phyloP scores from a whole-genome alignment of 2,329 filamentous ascomycete genomes.

The Pseudogymnoascus sp. region DNA sequence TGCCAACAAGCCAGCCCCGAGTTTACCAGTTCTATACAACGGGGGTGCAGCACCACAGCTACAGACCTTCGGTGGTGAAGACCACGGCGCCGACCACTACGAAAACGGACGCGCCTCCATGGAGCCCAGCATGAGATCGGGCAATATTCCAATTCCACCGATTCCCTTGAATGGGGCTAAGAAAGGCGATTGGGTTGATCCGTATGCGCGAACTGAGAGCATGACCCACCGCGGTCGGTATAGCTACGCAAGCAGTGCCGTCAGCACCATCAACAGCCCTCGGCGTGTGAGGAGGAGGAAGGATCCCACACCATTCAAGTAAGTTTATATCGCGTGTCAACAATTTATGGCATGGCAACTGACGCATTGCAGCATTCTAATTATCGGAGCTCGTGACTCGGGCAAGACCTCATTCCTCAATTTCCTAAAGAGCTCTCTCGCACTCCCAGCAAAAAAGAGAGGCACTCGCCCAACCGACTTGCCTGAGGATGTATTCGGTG shows the following conservation, averaged over 20 bases:
- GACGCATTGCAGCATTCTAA: slow-evolving; percentile 59
- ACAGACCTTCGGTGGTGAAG: slow-evolving; percentile 47
- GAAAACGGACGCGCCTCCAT: slow-evolving; percentile 41
- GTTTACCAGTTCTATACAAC: slow-evolving; percentile 42
- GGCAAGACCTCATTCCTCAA: slow-evolving; percentile 97
- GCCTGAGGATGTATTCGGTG: slow-evolving; percentile 46
- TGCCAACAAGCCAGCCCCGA: slow-evolving; percentile 48
- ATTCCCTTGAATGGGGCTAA: slow-evolving; percentile 34
- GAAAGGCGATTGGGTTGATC: slow-evolving; percentile 55
- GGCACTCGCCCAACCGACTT: slow-evolving; percentile 27
- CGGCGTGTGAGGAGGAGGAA: slow-evolving; percentile 87
- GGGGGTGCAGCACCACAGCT: slow-evolving; percentile 25
- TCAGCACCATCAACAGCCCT: slow-evolving; percentile 88
- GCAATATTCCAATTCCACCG: slow-evolving; percentile 45
- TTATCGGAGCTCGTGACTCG: slow-evolving; percentile 77
- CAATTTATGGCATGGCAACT: slow-evolving; percentile 16
- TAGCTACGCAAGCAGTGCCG: slow-evolving; percentile 87
- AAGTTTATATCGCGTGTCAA: slow-evolving; percentile 35
- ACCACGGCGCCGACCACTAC: slow-evolving; percentile 34
- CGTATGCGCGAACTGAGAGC: slow-evolving; percentile 79
- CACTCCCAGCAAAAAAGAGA: slow-evolving; percentile 73
- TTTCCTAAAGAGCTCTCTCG: slow-evolving; percentile 81
- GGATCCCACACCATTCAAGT: slow-evolving; percentile 98
- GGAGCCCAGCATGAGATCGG: slow-evolving; percentile 35
- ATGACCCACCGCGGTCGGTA: slow-evolving; percentile 95